phyloP scores from a whole-genome alignment of 2,329 filamentous ascomycete genomes.

The Penicillium sp. region DNA sequence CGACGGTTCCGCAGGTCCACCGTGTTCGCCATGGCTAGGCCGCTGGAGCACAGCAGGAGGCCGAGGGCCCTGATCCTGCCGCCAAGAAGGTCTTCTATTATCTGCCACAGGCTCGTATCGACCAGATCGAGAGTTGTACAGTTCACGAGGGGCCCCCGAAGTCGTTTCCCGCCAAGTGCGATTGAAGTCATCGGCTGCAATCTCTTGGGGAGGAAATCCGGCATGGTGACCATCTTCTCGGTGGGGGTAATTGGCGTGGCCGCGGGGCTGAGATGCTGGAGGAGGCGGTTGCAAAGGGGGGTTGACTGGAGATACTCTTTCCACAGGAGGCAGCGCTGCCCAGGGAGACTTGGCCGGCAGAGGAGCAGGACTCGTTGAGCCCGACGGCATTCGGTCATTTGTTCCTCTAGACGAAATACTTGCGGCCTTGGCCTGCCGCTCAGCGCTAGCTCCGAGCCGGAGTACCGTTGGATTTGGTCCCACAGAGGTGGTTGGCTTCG shows the following conservation, averaged over 20 bases:
- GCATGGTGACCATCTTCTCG: constrained; percentile 57
- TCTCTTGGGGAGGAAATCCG: constrained; percentile 68
- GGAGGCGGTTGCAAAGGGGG: constrained; percentile 37
- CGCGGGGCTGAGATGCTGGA: constrained; percentile 47
- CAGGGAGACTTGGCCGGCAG: constrained; percentile 85
- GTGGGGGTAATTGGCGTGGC: constrained; percentile 57
- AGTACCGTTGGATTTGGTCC: constrained; percentile 53
- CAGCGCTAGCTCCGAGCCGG: constrained; percentile 48
- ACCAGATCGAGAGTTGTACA: constrained; percentile 94
- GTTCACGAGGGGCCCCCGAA: constrained; percentile 65
- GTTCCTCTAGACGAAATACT: constrained; percentile 51
- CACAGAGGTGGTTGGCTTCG: constrained; percentile 45
- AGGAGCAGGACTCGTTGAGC: constrained; percentile 49
- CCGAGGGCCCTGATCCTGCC: constrained; percentile 66
- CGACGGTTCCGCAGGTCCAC: constrained; percentile 76
- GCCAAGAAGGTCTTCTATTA: constrained; percentile 66
- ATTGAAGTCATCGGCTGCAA: constrained; percentile 91
- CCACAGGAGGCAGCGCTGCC: constrained; percentile 82
- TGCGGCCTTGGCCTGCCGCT: constrained; percentile 47
- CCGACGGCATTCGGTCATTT: constrained; percentile 55
- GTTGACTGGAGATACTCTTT: constrained; percentile 73
- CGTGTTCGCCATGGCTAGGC: constrained; percentile 61
- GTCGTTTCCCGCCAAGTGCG: constrained; percentile 77
- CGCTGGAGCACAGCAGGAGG: constrained; percentile 80
- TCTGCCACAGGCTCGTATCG: constrained; percentile 87